Percentiles rank a stretch among this genome's conserved stretches.
Conservation (phyloP, 75 land plant species). For the Azolla pinnata region DNA sequence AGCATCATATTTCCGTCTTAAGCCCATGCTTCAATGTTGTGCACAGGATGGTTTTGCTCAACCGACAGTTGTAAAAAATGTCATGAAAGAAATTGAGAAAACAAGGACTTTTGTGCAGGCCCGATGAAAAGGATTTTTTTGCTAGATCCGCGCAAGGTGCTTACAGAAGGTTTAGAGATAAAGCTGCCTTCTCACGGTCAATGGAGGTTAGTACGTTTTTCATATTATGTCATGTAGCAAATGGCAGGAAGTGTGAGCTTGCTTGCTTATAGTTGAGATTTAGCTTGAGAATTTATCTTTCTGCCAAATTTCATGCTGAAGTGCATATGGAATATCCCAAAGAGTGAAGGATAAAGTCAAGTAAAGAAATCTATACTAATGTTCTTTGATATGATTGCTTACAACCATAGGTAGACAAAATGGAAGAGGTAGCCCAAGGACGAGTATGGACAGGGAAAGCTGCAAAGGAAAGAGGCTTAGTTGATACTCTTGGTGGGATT, state of each 20-base stretch:
- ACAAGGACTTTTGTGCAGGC: slow-evolving; percentile 23
- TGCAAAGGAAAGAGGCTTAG: slow-evolving; percentile 67
- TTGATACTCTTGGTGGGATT: slow-evolving; percentile 90
- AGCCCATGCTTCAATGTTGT: no score
- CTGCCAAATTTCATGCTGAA: no score
- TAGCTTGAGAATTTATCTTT: no score
- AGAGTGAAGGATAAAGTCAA: no score
- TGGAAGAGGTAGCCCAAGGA: slow-evolving; percentile 96
- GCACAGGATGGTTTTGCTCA: no score
- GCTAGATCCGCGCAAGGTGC: slow-evolving; percentile 65
- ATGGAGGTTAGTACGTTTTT: slow-evolving; percentile 66
- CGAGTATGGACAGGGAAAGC: slow-evolving; percentile 94
- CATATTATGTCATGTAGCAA: no score
- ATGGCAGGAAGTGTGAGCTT: no score
- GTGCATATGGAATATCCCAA: no score
- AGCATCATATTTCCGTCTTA: no score
- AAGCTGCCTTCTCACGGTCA: slow-evolving; percentile 89
- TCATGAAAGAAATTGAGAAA: background rate
- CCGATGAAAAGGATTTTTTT: slow-evolving; percentile 91
- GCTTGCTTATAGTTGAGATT: no score
- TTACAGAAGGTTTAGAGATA: slow-evolving; percentile 69
- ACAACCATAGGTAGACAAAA: slow-evolving; percentile 57
- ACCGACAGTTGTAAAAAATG: background rate
- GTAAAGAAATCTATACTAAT: no score
- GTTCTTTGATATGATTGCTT: background rate